Base-by-base conservation (phyloP, 208 protist species). In the Acanthamoeba triangularis region DNA sequence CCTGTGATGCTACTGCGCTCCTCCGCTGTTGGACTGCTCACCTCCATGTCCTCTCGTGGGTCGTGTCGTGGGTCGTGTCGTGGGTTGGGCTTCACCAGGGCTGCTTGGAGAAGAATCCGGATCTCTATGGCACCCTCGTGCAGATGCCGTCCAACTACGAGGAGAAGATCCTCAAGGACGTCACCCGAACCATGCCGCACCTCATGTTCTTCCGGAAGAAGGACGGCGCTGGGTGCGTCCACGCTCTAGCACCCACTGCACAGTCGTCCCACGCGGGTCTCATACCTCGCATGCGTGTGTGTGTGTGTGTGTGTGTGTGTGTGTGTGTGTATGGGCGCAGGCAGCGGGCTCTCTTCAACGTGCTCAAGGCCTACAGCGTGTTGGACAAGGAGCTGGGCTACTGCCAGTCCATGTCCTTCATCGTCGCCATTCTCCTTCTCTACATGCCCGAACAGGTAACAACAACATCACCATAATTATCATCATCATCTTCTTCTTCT, bases 341-440 rank as follows among this genome's bases (percentile, higher is more conserved):
- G 20, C 82, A 90, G 25, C 47, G 52, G 35, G 47, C 54, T 4
- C 54, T 90, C n/a, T 65, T 90, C 54, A 59, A 65, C 30, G 82
- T 90, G 49, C 82, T 90, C 23, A 90, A 90, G 37, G 82, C 82
- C 25, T 90, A 90, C 49, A 65, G 52, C 18, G 82, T 90, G 30
- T 41, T 90, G 47, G 82, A 90, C 52, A 90, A 90, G 37, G 82
- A 90, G 82, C 54, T 90, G 41, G 82, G 82, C 23, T 90, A 90
- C 52, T 90, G 82, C 52, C 82, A 90, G 54, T 67, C 52, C 41
- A 90, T 90, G 82, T 90, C 82, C 11, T 90, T 90, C 52, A 65
- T 90, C 33, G 82, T 65, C 41, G 82, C 52, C 30, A 65, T 90
- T 25, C 54, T 90, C 13, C 54, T 90, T 11, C 52, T 90, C 11